phyloP scores from a whole-genome alignment of 1,139 yeast species.

The Zygosaccharomyces sapae region DNA sequence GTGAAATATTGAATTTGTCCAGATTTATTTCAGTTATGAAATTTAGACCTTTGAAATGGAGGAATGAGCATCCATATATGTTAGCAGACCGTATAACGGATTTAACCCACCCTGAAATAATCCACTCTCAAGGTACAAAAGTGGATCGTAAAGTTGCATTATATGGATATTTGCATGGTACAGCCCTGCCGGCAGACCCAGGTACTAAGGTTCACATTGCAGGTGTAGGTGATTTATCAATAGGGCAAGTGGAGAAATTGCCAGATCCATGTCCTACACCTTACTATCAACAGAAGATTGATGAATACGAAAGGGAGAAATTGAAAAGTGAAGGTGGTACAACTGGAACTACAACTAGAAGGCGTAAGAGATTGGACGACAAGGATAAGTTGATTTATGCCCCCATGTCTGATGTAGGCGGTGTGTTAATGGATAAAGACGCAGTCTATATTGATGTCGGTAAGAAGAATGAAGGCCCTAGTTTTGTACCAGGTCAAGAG shows the following conservation, averaged over 20 bases:
- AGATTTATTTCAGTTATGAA: slow-evolving; percentile 96
- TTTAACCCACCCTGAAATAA: slow-evolving; percentile 81
- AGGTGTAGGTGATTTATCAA: slow-evolving; percentile 87
- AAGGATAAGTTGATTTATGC: slow-evolving; percentile 93
- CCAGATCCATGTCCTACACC: slow-evolving; percentile 99
- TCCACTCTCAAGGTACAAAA: slow-evolving; percentile 68
- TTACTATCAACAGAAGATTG: slow-evolving; percentile 76
- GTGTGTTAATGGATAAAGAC: slow-evolving; percentile 92
- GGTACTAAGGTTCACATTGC: slow-evolving; percentile 87
- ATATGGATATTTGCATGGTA: slow-evolving; percentile 95
- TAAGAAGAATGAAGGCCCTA: slow-evolving; percentile 40
- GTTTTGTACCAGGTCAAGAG: slow-evolving; percentile 64
- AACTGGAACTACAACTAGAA: slow-evolving; percentile 54
- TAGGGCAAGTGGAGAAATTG: slow-evolving; percentile 72
- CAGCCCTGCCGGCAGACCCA: slow-evolving; percentile 61
- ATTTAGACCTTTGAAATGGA: slow-evolving; percentile 96
- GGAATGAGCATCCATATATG: slow-evolving; percentile 95
- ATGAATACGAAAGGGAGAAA: slow-evolving; percentile 69
- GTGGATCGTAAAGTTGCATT: slow-evolving; percentile 85
- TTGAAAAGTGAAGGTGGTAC: slow-evolving; percentile 43
- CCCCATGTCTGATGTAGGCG: slow-evolving; percentile 99
- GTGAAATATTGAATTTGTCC: slow-evolving; percentile 87
- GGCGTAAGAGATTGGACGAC: slow-evolving; percentile 90
- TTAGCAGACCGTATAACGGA: slow-evolving; percentile 93
- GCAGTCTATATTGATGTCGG: slow-evolving; percentile 96